phyloP scores from a whole-genome alignment of 2,329 filamentous ascomycete genomes.

The Zelopaecilomyces penicillatus region DNA sequence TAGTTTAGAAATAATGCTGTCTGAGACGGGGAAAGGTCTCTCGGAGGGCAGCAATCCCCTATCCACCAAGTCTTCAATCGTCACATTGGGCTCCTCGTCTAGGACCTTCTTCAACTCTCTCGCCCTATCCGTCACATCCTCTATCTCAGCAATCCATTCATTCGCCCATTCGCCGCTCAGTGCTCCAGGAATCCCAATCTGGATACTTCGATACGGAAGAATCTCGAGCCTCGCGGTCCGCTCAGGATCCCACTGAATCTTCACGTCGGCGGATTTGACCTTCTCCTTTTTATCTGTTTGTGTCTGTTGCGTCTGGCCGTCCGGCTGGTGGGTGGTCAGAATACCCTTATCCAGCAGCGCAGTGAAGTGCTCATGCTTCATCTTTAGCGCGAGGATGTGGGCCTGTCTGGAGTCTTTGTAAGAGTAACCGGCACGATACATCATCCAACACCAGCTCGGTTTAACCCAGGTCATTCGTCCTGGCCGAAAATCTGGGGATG shows the following conservation, averaged over 20 bases:
- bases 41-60: slow-evolving; percentile 36
- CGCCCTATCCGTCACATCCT: slow-evolving; percentile 50
- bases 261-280: slow-evolving; percentile 30
- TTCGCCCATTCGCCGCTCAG: slow-evolving; percentile 38
- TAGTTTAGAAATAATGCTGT: slow-evolving; percentile 24
- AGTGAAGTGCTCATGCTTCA: slow-evolving; percentile 43
- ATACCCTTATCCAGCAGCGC: slow-evolving; percentile 32
- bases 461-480: slow-evolving; percentile 59
- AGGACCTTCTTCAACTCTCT: slow-evolving; percentile 37
- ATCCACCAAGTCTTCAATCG: slow-evolving; percentile 26
- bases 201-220: slow-evolving; percentile 46
- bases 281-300: slow-evolving; percentile 9
- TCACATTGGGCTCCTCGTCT: slow-evolving; percentile 29
- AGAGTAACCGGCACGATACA: slow-evolving; percentile 54
- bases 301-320: neutral
- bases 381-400: slow-evolving; percentile 48
- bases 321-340: slow-evolving; percentile 19
- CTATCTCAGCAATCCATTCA: slow-evolving; percentile 45
- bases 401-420: slow-evolving; percentile 47
- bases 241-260: slow-evolving; percentile 60
- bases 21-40: slow-evolving; percentile 31
- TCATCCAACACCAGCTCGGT: slow-evolving; percentile 55
- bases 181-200: slow-evolving; percentile 48
- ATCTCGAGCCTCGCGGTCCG: slow-evolving; percentile 35
- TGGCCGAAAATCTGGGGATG: slow-evolving; percentile 43